Evolutionary conservation across 2,329 filamentous ascomycete genomes (phyloP).

Genomic region (Teratosphaeria nubilosa): DNA sequence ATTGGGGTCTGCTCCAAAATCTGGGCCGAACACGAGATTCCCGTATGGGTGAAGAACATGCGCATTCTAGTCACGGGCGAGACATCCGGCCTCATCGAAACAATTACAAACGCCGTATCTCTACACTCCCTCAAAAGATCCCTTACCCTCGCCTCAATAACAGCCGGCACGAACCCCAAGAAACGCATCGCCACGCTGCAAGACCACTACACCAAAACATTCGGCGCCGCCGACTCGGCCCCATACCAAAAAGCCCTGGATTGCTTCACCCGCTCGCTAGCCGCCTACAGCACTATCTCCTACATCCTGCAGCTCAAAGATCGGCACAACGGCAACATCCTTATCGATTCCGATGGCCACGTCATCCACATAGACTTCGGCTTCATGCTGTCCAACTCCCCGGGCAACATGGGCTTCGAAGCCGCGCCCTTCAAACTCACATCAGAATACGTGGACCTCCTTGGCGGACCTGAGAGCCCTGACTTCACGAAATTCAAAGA

Average conservation of each 20-base stretch:
- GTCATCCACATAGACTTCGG: constrained; percentile 86
- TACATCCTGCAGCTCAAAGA: constrained; percentile 80
- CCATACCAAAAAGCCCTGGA: constrained; percentile 62
- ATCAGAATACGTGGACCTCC: constrained; percentile 74
- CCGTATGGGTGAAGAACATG: constrained; percentile 86
- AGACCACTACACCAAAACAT: constrained; percentile 72
- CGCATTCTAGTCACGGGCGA: constrained; percentile 77
- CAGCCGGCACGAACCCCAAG: constrained; percentile 62
- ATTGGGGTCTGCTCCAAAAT: constrained; percentile 74
- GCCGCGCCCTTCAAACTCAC: constrained; percentile 81
- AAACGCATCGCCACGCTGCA: constrained; percentile 69
- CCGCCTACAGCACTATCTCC: constrained; percentile 75
- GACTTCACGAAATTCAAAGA: constrained; percentile 68
- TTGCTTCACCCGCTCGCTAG: constrained; percentile 71
- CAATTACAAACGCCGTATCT: constrained; percentile 81
- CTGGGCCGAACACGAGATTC: constrained; percentile 62
- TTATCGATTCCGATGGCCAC: constrained; percentile 76
- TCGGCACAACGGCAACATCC: constrained; percentile 75
- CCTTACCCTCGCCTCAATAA: constrained; percentile 64
- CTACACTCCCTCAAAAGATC: constrained; percentile 75
- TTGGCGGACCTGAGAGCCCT: constrained; percentile 60
- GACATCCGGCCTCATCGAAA: constrained; percentile 75
- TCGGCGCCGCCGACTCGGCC: constrained; percentile 59
- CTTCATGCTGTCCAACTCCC: constrained; percentile 82
- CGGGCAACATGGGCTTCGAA: constrained; percentile 74